Percentiles rank a stretch among this genome's conserved stretches.
These are phyloP conservation scores for Trichosporon faecale DNA, from an alignment of 1,284 basidiomycete species.

Conservation along the genomic window DNA sequence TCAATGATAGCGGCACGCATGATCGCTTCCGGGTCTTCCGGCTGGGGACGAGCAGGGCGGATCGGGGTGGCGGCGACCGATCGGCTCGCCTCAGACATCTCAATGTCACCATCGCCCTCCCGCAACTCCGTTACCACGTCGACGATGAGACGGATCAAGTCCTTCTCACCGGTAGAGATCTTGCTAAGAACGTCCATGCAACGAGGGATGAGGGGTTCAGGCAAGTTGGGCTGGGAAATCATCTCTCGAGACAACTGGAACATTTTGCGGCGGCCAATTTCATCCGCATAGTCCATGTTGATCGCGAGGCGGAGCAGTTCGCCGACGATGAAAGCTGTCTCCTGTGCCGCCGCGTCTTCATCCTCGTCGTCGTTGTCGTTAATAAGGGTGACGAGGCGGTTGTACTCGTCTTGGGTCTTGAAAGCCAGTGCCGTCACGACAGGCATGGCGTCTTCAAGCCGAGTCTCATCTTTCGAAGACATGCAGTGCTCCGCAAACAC, in stretches of 20 bases:
- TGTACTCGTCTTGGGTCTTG: conserved; percentile 75
- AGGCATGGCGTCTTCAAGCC: conserved; percentile 74
- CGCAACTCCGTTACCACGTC: conserved; percentile 87
- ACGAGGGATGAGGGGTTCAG: conserved; percentile 70
- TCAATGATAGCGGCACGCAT: conserved; percentile 66
- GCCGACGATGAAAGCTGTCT: conserved; percentile 67
- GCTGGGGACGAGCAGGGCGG: conserved; percentile 14
- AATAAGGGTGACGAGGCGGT: conserved; percentile 59
- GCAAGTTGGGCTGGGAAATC: conserved; percentile 76
- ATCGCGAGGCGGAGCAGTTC: conserved; percentile 79
- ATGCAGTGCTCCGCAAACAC: conserved; percentile 80
- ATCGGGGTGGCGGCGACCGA: conserved; percentile 4
- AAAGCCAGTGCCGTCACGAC: conserved; percentile 88
- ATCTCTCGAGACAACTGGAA: conserved; percentile 84
- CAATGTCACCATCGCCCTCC: conserved; percentile 55
- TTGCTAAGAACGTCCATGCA: conserved; percentile 84
- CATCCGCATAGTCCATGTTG: conserved; percentile 87
- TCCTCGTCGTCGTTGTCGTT: conserved; percentile 59
- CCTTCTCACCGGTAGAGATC: conserved; percentile 79
- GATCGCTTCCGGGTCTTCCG: conserved; percentile 37
- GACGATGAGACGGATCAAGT: conserved; percentile 89
- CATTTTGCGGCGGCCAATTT: conserved; percentile 89
- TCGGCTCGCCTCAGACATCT: conserved; percentile 19
- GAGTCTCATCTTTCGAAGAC: conserved; percentile 62
- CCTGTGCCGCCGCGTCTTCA: conserved; percentile 54